Percentiles rank a stretch among this genome's conserved stretches.
Conservation (phyloP, 352 stramenopile species). For the Pythium coloratum region DNA sequence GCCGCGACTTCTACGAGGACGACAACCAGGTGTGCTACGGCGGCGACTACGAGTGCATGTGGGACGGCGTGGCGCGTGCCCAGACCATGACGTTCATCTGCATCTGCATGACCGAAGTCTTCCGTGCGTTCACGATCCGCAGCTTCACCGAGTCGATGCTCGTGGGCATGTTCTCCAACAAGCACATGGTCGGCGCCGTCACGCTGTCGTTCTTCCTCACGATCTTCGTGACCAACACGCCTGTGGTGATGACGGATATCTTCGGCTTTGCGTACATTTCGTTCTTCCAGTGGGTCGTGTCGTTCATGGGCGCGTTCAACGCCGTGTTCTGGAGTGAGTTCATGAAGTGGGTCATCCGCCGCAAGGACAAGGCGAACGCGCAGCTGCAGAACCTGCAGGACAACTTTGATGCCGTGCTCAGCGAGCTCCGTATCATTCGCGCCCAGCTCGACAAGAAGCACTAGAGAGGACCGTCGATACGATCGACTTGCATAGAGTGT, state of each 20-base stretch:
- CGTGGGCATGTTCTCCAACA: slow-evolving; percentile 62
- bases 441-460: slow-evolving; percentile 17
- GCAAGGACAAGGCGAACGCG: slow-evolving; percentile 21
- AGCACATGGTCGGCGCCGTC: slow-evolving; percentile 58
- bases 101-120: too few relatives aligned
- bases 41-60: too few relatives aligned
- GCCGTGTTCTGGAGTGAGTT: slow-evolving; percentile 61
- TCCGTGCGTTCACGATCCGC: too few relatives aligned
- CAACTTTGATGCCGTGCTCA: slow-evolving; percentile 42
- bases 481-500: too few relatives aligned
- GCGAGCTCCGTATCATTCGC: slow-evolving; percentile 13
- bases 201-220: slow-evolving; percentile 57
- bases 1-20: too few relatives aligned
- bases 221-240: slow-evolving; percentile 50
- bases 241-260: slow-evolving; percentile 58
- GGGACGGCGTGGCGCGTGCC: too few relatives aligned
- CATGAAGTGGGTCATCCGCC: slow-evolving; percentile 46
- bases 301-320: slow-evolving; percentile 41
- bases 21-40: too few relatives aligned
- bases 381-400: slow-evolving; percentile 30
- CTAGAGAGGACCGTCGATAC: background rate
- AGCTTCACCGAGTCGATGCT: slow-evolving; percentile 43
- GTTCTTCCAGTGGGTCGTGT: slow-evolving; percentile 57
- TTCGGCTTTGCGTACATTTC: slow-evolving; percentile 72
- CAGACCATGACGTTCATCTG: too few relatives aligned